Conservation (phyloP, 257 asterid species). For the Petrea volubilis region DNA sequence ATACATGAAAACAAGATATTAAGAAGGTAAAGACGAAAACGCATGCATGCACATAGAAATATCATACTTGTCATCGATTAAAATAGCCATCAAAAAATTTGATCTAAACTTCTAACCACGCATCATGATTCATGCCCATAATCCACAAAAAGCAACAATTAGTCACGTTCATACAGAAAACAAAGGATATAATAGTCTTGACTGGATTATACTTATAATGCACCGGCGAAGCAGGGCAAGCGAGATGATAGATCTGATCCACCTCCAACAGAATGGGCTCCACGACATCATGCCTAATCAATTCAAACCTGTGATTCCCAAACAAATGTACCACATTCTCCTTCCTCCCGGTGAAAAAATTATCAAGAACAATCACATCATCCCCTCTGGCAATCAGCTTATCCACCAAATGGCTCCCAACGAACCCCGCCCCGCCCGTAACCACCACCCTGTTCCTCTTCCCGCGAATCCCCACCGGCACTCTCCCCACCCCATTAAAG, state of each 20-base stretch:
- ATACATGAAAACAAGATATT: not conserved
- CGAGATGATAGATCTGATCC: conserved; percentile 64
- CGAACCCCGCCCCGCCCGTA: conserved; percentile 68
- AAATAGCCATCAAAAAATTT: not conserved
- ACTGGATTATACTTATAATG: conserved; percentile 64
- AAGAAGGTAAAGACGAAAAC: not conserved
- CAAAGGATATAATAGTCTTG: conserved; percentile 64
- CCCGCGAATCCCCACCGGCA: conserved; percentile 49
- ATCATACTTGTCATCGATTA: not conserved
- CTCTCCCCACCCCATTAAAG: conserved; percentile 43
- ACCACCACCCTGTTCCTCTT: conserved; percentile 54
- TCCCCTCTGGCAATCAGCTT: conserved; percentile 58
- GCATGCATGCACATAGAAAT: not conserved
- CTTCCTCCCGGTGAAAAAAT: conserved; percentile 64
- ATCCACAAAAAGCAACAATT: not conserved
- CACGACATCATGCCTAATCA: conserved; percentile 67
- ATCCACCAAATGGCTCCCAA: conserved; percentile 68
- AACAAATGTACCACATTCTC: conserved; percentile 58
- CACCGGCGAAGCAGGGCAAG: conserved; percentile 67
- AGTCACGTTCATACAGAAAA: not conserved
- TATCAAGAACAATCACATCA: conserved; percentile 61
- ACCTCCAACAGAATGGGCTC: conserved; percentile 63
- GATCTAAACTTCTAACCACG: not conserved
- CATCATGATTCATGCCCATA: not conserved
- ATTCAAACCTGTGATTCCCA: conserved; percentile 56